Base-by-base conservation (phyloP, 495 filamentous ascomycete genomes). In the Umbilicaria muhlenbergii region DNA sequence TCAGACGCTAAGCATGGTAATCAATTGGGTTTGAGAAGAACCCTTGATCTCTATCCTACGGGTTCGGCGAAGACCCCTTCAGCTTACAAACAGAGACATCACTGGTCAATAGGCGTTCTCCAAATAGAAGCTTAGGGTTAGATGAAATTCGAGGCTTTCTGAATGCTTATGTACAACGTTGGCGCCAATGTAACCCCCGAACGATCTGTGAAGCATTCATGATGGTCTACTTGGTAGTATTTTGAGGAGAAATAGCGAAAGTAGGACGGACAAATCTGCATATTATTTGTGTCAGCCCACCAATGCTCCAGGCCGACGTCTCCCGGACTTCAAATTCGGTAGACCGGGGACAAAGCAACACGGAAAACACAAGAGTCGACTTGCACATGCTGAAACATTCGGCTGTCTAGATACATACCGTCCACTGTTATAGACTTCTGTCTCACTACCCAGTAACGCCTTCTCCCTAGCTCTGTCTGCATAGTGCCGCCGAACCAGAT, bases 381-480 rank as follows among this genome's bases (percentile, higher is more conserved):
- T 32, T 28, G 5, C 8, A 10, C 5, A 28, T 8, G 24, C 24
- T 6, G 41, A n/a, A 13, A 11, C 36, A 21, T 28, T 1, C 24
- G 5, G 24, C 38, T 28, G 32, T 5, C 16, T 2, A 14, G 31
- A 35, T 41, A 70, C 86, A 36, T 70, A 93, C 88, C 81, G 68
- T 52, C 93, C 86, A 47, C 77, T 79, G 67, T 96, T 75, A 62
- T 96, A 98, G 31, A 91, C 73, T 55, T 75, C 77, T 18, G 69
- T 70, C 62, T 89, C 82, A 50, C 74, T 71, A 24, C 89, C 89
- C 51, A 95, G 54, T 42, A 98, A 68, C 65, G 84, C 78, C 74
- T 84, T 84, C 73, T 95, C 92, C 36, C 91, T 70, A 44, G 76
- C 83, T 70, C 85, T 75, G 56, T 93, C 83, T 39, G 92, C 91